Percentiles rank a stretch among this genome's conserved stretches.
Conservation (phyloP, 1,284 basidiomycete species). For the Coniophora puteana region DNA sequence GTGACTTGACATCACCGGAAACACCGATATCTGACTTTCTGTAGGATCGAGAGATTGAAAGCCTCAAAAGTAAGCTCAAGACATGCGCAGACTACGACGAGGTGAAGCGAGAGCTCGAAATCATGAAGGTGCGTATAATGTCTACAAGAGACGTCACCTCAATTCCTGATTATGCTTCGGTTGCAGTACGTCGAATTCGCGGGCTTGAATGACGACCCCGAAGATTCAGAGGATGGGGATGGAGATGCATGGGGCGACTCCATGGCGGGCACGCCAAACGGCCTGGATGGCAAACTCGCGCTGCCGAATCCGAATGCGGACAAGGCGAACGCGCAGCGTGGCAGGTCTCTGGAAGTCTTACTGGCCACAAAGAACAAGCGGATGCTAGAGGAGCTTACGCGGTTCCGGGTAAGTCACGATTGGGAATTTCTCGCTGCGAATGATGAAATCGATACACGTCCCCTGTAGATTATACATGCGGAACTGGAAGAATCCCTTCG, state of each 20-base stretch:
- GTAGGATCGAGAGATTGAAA: conserved; percentile 72
- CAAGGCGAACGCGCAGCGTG: conserved; percentile 72
- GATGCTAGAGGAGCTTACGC: conserved; percentile 92
- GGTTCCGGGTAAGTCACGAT: conserved; percentile 65
- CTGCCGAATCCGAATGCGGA: conserved; percentile 87
- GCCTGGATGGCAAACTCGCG: conserved; percentile 36
- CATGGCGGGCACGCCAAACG: too few relatives aligned
- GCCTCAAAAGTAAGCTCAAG: conserved; percentile 64
- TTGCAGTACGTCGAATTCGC: conserved; percentile 89
- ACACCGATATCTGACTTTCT: too few relatives aligned
- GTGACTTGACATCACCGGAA: too few relatives aligned
- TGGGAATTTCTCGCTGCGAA: conserved; percentile 3
- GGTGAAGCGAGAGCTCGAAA: conserved; percentile 92
- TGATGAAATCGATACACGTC: conserved; percentile 5
- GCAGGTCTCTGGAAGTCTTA: conserved; percentile 85
- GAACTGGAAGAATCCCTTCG: conserved; percentile 73
- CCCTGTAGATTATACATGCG: conserved; percentile 69
- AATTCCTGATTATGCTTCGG: conserved; percentile 4
- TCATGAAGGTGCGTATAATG: conserved; percentile 80
- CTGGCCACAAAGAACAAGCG: conserved; percentile 93
- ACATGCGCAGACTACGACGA: conserved; percentile 89
- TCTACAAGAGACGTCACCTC: conserved; percentile 4
- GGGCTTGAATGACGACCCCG: conserved; percentile 71
- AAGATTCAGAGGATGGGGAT: conserved; percentile 38
- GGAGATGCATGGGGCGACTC: conserved; percentile 38